Conservation (phyloP, 1,284 basidiomycete species). For the Cystobasidiaceae sp. region DNA sequence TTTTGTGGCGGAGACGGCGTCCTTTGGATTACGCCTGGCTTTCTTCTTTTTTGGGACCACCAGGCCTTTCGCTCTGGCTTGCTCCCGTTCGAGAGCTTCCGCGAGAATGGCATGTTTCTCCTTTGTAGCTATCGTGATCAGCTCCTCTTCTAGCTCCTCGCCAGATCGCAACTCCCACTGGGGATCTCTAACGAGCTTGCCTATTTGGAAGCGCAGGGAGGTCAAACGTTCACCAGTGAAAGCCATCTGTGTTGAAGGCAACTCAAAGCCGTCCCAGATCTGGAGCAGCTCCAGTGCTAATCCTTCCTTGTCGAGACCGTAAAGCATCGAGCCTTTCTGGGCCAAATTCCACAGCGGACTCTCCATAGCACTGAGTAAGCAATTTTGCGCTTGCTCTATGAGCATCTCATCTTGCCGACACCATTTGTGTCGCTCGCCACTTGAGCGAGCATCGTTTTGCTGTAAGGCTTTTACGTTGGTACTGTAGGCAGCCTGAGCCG, state of each 20-base stretch:
- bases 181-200: slow-evolving; percentile 10
- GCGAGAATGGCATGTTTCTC: neutral
- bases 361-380: slow-evolving; percentile 11
- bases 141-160: slow-evolving; percentile 23
- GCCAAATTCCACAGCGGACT: slow-evolving; percentile 1
- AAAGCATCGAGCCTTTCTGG: slow-evolving; percentile 28
- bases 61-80: neutral
- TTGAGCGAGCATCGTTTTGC: neutral
- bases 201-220: slow-evolving; percentile 5
- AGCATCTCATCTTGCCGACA: neutral
- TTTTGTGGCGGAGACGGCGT: slow-evolving; percentile 1
- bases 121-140: slow-evolving; percentile 12
- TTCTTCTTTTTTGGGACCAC: too few species aligned
- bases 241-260: neutral
- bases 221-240: slow-evolving; percentile 12
- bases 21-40: too few species aligned
- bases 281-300: slow-evolving; percentile 6
- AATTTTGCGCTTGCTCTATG: slow-evolving; percentile 7
- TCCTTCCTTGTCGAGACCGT: neutral
- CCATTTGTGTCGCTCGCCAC: neutral
- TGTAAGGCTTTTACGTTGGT: slow-evolving; percentile 12
- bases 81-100: neutral
- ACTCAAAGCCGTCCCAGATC: neutral
- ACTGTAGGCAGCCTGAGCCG: neutral
- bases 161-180: slow-evolving; percentile 12